A percentile compares a stretch with the other conserved stretches of the same genome.
Evolutionary conservation across 768 basidiomycete species (phyloP).

Genomic region (Trametopsis cervina): DNA sequence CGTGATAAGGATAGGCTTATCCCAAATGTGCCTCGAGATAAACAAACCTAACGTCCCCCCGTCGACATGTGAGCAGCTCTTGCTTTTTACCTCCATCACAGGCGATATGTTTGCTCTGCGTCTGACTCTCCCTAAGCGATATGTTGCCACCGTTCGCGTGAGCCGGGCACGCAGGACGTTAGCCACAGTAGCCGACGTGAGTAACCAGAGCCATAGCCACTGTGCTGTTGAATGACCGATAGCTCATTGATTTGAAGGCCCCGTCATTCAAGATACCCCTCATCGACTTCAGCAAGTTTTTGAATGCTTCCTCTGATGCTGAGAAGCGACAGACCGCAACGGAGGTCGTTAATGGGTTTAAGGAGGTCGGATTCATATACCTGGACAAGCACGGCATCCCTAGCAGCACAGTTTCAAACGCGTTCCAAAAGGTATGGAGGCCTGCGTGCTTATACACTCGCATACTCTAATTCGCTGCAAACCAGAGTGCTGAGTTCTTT

Average conservation of each 20-base stretch:
- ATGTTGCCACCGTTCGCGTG: background rate
- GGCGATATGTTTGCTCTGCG: background rate
- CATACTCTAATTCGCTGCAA: background rate
- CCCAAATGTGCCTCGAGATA: background rate
- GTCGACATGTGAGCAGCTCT: too few relatives aligned
- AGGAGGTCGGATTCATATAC: conserved; percentile 77
- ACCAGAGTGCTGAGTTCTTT: conserved; percentile 75
- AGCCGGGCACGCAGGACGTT: background rate
- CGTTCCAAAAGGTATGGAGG: conserved; percentile 54
- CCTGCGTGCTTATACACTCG: background rate
- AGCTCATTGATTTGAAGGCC: conserved; percentile 1
- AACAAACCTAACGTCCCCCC: background rate
- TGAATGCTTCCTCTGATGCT: conserved; percentile 35
- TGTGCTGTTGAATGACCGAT: too few relatives aligned
- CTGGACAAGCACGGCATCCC: conserved; percentile 68
- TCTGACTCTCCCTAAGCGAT: background rate
- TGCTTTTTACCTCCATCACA: background rate
- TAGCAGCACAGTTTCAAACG: conserved; percentile 43
- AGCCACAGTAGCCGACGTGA: conserved; percentile 11
- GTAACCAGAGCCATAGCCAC: background rate
- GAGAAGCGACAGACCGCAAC: conserved; percentile 60
- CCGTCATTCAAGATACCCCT: conserved; percentile 48
- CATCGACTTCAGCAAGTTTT: conserved; percentile 71
- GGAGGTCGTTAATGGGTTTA: conserved; percentile 72
- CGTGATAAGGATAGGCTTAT: too few relatives aligned